Evolutionary conservation across 2,329 filamentous ascomycete genomes (phyloP), one percentile per base, ranked within the genome.

Genomic region (Nemania diffusa): DNA sequence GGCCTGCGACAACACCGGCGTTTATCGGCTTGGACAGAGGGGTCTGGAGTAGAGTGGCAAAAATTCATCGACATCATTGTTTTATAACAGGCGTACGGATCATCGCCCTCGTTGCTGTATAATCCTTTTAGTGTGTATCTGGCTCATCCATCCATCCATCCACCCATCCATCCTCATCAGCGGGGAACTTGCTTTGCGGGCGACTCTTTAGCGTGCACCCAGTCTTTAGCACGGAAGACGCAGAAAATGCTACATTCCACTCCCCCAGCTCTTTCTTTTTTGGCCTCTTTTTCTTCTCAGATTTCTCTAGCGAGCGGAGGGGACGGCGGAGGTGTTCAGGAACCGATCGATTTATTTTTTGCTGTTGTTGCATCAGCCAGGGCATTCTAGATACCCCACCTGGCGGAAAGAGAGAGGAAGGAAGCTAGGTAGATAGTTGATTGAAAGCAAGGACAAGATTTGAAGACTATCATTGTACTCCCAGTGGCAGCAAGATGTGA

Each of bases 341-440:
- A 34, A 55, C 55, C 48, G 40, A 57, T 51, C 24, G 37, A 55
- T 52, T 34, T 20, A 20, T 44, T 62, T 37, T 20, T 46, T 59
- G 50, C 7, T 50, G 26, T 61, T 44, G 50, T 57, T 60, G 59
- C 59, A 71, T 70, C 64, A 67, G 68, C 70, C 71, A 73, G 73
- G 73, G 74, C 68, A 74, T 74, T 72, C 67, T 67, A 74, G 72
- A 75, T 74, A 74, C 74, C 72, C 74, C 70, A 68, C 68, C 73
- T 72, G 57, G 68, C 70, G 68, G 71, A 64, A 61, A 52, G 51
- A 52, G 24, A 15, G 13, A 50, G 13, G 15, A 11, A 29, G 17
- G 15, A 59, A 62, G 37, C 26, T 59, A 53, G 48, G 50, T 65
- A 66, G 68, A 57, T 60, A 62, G 61, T 60, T 62, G 29, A 7